Evolutionary conservation across 129 eudicot genomes (phyloP).

Genomic region (Helianthus tuberosus): DNA sequence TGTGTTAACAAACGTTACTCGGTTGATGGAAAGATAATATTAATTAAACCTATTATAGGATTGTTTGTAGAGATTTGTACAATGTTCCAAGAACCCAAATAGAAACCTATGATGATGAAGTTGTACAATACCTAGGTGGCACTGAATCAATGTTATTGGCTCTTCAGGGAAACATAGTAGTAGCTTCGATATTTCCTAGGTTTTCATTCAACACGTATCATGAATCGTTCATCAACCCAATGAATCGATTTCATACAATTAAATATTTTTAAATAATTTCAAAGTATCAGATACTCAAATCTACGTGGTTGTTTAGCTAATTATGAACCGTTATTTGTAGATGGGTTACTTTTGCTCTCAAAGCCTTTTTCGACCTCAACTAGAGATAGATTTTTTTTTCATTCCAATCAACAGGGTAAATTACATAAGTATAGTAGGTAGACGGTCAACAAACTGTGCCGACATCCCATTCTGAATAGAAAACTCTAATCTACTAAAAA

Average conservation of each 20-base stretch:
- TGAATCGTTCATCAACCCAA: constrained; percentile 26
- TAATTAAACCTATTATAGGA: neutral
- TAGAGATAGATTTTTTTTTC: too few species aligned
- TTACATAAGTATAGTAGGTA: too few species aligned
- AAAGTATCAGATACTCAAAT: too few species aligned
- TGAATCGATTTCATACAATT: constrained; percentile 1
- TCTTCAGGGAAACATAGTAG: constrained; percentile 26
- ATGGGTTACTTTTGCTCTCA: too few species aligned
- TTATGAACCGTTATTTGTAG: too few species aligned
- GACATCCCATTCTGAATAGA: too few species aligned
- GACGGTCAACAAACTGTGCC: too few species aligned
- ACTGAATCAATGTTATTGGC: constrained; percentile 36
- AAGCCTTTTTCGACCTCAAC: too few species aligned
- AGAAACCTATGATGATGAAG: constrained; percentile 29
- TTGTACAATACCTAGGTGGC: constrained; percentile 35
- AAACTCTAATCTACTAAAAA: too few species aligned
- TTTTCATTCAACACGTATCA: constrained; percentile 16
- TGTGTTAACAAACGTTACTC: neutral
- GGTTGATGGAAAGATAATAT: constrained; percentile 16
- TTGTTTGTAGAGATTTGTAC: constrained; percentile 18
- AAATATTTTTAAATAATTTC: neutral
- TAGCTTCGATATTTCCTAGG: constrained; percentile 36
- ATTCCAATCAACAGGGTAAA: too few species aligned
- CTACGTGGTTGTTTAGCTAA: too few species aligned
- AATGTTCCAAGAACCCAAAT: constrained; percentile 26